Conservation (phyloP, 208 protist species). For the Porcisia deanei region DNA sequence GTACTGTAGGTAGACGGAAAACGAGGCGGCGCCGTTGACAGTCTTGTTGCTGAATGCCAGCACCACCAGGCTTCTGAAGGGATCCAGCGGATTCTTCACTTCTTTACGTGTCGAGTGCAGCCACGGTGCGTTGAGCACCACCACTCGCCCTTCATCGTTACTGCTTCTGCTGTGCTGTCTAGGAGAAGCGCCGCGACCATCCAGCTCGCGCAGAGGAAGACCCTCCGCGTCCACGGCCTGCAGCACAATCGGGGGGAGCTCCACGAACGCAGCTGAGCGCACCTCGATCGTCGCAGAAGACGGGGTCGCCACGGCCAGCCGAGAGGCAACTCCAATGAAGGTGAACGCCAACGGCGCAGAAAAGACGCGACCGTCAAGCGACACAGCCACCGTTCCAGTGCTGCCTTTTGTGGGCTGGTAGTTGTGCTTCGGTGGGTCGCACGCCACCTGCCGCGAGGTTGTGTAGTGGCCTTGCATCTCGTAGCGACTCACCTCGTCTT, state of each 20-base stretch:
- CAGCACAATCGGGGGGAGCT: constrained; percentile 25
- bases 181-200: not conserved
- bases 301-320: constrained; percentile 13
- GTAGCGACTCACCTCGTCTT: constrained; percentile 9
- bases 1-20: constrained; percentile 38
- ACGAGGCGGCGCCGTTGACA: constrained; percentile 27
- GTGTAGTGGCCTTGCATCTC: constrained; percentile 16
- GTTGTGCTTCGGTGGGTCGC: constrained; percentile 7
- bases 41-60: constrained; percentile 48
- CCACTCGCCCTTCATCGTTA: constrained; percentile 24
- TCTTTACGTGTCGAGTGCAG: constrained; percentile 46
- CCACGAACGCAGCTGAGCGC: constrained; percentile 18
- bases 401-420: constrained; percentile 1
- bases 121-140: constrained; percentile 27
- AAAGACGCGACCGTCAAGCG: constrained; percentile 35
- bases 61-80: constrained; percentile 31
- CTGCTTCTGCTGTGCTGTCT: not conserved
- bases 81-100: constrained; percentile 16
- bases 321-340: constrained; percentile 38
- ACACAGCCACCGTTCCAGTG: constrained; percentile 29
- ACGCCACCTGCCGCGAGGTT: constrained; percentile 23
- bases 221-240: constrained; percentile 38
- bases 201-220: constrained; percentile 37
- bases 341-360: constrained; percentile 27
- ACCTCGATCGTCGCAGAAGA: constrained; percentile 2